Base-by-base conservation (phyloP, 495 filamentous ascomycete genomes). In the Stereocaulon alpinum region DNA sequence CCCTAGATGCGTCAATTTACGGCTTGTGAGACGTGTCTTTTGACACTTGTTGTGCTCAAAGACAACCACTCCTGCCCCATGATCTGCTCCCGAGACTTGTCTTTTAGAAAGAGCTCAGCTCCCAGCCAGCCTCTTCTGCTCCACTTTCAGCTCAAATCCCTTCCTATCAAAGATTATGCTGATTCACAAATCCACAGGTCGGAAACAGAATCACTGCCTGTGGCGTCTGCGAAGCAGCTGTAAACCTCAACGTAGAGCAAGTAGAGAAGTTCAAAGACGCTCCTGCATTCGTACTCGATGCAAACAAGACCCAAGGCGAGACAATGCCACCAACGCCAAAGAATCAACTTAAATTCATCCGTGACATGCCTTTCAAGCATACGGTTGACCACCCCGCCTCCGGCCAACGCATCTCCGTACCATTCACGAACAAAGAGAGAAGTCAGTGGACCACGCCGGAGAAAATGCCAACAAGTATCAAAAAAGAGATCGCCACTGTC, bases 121-220 rank as follows among this genome's bases (percentile, higher is more conserved):
- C 32, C 32, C 0, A 34, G 34, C 34, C 34, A 37, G 34, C 34
- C 34, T 9, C 12, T 37, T 12, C 34, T 34, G 32, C 32, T 10
- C 32, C 32, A 34, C 32, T 34, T 34, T 12, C 12, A 11, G 7
- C 34, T 37, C 34, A 37, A 10, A 12, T 12, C 34, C 12, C 34
- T 37, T 37, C 34, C 34, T 1, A 2, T 6, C 7, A 2, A 37
- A 12, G 34, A 12, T 37, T 6, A 37, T 12, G 34, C 34, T 37
- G 34, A 37, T 12, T 37, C 34, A 9, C 7, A 10, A 37, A 37
- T 10, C 34, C 34, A 37, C 6, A 37, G 34, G 74, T 75, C 30
- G 78, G 72, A 32, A 71, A 71, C 24, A 70, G 83, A 30, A 80
- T 85, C 42, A 55, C 78, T 11, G 80, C 82, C 24, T 77, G 76